phyloP scores from a whole-genome alignment of 2,329 filamentous ascomycete species.

The Plectosphaerella plurivora region DNA sequence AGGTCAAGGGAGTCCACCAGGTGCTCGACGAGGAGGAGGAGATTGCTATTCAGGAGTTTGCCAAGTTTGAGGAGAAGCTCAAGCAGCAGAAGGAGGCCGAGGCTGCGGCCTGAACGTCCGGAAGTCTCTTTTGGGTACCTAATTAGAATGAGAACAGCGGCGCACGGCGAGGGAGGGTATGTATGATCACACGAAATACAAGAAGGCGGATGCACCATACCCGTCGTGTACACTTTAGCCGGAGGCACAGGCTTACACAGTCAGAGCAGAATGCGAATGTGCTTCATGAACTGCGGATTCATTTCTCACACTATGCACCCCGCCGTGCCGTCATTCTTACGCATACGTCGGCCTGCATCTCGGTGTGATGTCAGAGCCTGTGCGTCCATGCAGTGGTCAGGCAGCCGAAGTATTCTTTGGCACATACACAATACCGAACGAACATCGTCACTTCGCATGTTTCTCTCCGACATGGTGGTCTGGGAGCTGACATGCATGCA shows the following conservation, averaged over 20 bases:
- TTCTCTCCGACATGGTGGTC: no score
- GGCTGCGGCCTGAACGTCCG: constrained; percentile 13
- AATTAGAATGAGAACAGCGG: not conserved
- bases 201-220: no score
- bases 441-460: no score
- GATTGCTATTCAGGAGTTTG: constrained; percentile 80
- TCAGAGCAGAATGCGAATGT: not conserved
- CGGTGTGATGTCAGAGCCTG: no score
- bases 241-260: constrained; percentile 18
- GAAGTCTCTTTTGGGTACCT: not conserved
- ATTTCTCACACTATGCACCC: not conserved
- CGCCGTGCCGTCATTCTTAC: not conserved
- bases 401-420: no score
- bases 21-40: constrained; percentile 91
- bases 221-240: constrained; percentile 21
- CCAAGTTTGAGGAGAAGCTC: constrained; percentile 86
- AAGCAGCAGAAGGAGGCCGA: constrained; percentile 44
- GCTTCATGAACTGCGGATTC: no score
- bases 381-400: no score
- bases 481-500: no score
- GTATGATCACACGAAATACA: constrained; percentile 7
- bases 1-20: constrained; percentile 89
- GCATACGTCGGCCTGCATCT: no score
- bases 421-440: no score
- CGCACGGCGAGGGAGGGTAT: not conserved